Evolutionary conservation across 305 asterid genomes (phyloP), one percentile per base, ranked within the genome.

Genomic region (Fraxinus velutina): DNA sequence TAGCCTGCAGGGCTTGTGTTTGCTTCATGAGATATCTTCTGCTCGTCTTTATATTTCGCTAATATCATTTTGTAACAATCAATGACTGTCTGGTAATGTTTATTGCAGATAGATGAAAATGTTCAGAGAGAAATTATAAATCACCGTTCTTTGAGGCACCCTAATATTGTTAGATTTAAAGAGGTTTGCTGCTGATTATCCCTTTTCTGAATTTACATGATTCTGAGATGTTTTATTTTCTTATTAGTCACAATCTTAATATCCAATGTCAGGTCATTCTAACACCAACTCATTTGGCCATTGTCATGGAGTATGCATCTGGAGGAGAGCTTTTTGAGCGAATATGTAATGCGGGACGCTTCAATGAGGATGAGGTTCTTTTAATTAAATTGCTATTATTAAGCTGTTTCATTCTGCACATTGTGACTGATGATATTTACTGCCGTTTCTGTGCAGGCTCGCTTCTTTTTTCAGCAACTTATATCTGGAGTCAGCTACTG

Each of bases 231-330:
- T 32, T 32, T 73, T 80, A 13, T 19, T 70, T 50, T 34, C 55
- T 15, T 10, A 55, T 47, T 77, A 79, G 75, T 77, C 68, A 32
- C 79, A 64, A 72, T 60, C 70, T 71, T 13, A 7, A 27, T 76
- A n/a, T 68, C 81, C 82, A 76, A 73, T 32, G 75, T 81, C 81
- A 94, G 98, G 96, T 94, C 85, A 92, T 94, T 86, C 83, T 94
- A 37, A 94, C 97, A 30, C 98, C 98, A 22, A 92, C 95, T 64
- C 98, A 94, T 88, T 91, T 94, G 37, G 98, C 98, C 77, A 94
- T 94, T 84, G 97, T 93, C 81, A 94, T 94, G 98, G 97, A 94
- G 86, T 94, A 91, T 89, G 98, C 97, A 83, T 90, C 98, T 52
- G 98, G 98, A 17, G 98, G 98, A 66, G 98, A 94, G 88, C 88